These are phyloP conservation scores for Xylona heveae DNA, from an alignment of 495 filamentous ascomycete genomes.

Conservation along the genomic window DNA sequence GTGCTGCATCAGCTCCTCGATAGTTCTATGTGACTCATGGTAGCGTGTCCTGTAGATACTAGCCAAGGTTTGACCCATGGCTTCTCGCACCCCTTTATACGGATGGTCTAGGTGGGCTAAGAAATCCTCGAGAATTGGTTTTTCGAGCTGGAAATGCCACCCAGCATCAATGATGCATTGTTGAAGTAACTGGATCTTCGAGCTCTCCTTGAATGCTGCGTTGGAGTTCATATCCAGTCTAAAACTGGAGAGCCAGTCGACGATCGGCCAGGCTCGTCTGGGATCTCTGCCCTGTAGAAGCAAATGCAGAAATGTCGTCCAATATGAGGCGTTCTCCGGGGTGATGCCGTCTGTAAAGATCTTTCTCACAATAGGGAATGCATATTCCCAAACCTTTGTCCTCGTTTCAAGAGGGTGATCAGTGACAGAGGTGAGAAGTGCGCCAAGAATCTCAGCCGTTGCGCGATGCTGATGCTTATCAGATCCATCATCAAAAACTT, in stretches of 20 bases:
- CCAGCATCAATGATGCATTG: constrained; percentile 72
- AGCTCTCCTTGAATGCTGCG: constrained; percentile 96
- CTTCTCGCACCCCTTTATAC: constrained; percentile 90
- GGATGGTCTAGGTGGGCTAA: constrained; percentile 84
- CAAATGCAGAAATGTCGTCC: constrained; percentile 83
- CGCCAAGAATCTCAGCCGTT: constrained; percentile 82
- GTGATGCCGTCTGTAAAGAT: constrained; percentile 80
- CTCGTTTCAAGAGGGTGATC: constrained; percentile 49
- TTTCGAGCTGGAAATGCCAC: constrained; percentile 87
- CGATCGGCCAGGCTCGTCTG: constrained; percentile 62
- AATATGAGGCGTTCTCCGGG: constrained; percentile 84
- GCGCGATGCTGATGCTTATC: constrained; percentile 98
- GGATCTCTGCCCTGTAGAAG: constrained; percentile 70
- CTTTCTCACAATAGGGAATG: constrained; percentile 67
- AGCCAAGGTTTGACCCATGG: constrained; percentile 75
- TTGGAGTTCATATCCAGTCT: constrained; percentile 85
- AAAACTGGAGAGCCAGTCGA: constrained; percentile 69
- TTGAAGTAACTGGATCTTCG: constrained; percentile 81
- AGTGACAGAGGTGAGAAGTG: constrained; percentile 50
- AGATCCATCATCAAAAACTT: constrained; percentile 70
- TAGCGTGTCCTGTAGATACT: constrained; percentile 76
- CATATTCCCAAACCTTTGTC: constrained; percentile 64
- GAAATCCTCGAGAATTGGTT: constrained; percentile 80
- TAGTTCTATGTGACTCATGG: constrained; percentile 73
- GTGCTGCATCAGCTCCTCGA: constrained; percentile 47